Percentiles rank a stretch among this genome's conserved stretches.
Evolutionary conservation across 495 filamentous ascomycete genomes (phyloP).

Genomic region (Chaetomium cochliodes): DNA sequence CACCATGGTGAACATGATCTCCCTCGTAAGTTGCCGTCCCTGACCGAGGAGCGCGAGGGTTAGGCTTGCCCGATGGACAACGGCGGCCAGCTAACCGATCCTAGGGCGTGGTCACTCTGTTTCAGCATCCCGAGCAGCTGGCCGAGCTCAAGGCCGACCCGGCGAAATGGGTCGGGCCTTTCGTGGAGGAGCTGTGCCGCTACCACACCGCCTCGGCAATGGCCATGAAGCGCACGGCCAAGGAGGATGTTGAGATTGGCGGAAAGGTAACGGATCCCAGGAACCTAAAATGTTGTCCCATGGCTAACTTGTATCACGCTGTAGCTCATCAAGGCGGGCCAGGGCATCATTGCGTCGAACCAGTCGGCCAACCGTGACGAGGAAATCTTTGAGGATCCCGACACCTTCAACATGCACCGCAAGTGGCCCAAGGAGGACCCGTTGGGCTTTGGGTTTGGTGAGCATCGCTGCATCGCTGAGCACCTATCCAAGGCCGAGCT

Average conservation of each 20-base stretch:
- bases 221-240: slow-evolving; percentile 45
- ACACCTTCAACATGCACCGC: slow-evolving; percentile 47
- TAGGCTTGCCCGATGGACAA: too few species aligned
- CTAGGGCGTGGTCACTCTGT: slow-evolving; percentile 42
- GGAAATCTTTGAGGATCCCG: slow-evolving; percentile 41
- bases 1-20: slow-evolving; percentile 52
- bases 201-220: slow-evolving; percentile 48
- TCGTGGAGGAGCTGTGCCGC: slow-evolving; percentile 49
- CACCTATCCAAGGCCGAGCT: slow-evolving; percentile 43
- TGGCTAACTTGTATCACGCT: background rate
- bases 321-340: slow-evolving; percentile 38
- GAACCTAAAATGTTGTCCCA: background rate
- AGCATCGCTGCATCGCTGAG: slow-evolving; percentile 48
- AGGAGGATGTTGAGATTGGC: slow-evolving; percentile 45
- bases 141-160: slow-evolving; percentile 41
- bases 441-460: slow-evolving; percentile 47
- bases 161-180: slow-evolving; percentile 24
- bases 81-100: background rate
- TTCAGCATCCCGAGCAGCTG: slow-evolving; percentile 41
- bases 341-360: slow-evolving; percentile 50
- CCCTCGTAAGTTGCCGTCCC: slow-evolving; percentile 30
- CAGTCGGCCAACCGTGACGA: slow-evolving; percentile 50
- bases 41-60: too few species aligned
- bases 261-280: slow-evolving; percentile 30
- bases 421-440: slow-evolving; percentile 37